phyloP scores from a whole-genome alignment of 2,329 filamentous ascomycete genomes.

The Knufia fluminis region DNA sequence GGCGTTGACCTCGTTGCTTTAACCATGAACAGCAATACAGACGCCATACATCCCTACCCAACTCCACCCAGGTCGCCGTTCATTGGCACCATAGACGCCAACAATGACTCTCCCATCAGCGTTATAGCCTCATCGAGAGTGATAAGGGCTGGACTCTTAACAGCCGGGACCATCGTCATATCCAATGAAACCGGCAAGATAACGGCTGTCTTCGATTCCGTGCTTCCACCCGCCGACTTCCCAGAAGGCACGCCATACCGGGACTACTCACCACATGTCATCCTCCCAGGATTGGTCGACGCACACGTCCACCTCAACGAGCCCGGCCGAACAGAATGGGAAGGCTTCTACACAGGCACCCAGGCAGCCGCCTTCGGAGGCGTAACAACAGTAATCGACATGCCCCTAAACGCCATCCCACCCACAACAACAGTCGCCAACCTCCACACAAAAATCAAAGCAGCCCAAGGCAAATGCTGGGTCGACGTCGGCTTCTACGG shows the following conservation, averaged over 20 bases:
- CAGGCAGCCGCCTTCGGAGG: conserved; percentile 88
- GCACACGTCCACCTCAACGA: conserved; percentile 97
- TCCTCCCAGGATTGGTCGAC: conserved; percentile 87
- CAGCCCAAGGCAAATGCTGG: conserved; percentile 84
- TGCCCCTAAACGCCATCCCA: conserved; percentile 95
- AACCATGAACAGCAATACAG: conserved; percentile 15
- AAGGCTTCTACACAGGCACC: conserved; percentile 93
- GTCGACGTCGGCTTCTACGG: conserved; percentile 99
- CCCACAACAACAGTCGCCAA: conserved; percentile 83
- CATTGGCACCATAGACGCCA: conserved; percentile 15
- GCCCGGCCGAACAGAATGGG: conserved; percentile 94
- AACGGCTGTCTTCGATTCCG: conserved; percentile 59
- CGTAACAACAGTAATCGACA: conserved; percentile 93
- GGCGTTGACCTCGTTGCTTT: conserved; percentile 6
- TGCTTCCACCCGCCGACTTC: conserved; percentile 69
- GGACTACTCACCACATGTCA: conserved; percentile 73
- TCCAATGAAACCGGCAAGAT: conserved; percentile 78
- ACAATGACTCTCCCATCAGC: conserved; percentile 41
- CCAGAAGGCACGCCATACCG: conserved; percentile 63
- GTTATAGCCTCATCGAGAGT: conserved; percentile 79
- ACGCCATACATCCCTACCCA: conserved; percentile 17
- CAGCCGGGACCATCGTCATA: conserved; percentile 73
- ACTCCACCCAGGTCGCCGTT: conserved; percentile 21
- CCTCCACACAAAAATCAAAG: conserved; percentile 74
- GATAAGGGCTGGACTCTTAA: conserved; percentile 66